Conservation (phyloP, 1,284 basidiomycete species). For the Stygiomarasmius scandens region DNA sequence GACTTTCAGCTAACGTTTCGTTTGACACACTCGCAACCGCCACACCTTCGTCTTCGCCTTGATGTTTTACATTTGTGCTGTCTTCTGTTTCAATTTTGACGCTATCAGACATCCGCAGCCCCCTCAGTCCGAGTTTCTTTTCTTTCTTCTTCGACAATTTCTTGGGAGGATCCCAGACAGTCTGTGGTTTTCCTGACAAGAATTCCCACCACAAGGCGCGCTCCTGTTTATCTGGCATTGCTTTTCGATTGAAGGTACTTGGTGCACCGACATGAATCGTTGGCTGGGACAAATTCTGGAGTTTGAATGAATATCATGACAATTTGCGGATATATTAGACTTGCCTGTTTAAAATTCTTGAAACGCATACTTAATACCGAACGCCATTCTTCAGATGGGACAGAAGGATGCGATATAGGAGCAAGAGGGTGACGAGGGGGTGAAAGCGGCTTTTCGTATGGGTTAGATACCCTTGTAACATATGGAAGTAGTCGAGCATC, state of each 20-base stretch:
- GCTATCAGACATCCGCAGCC: slow-evolving; percentile 40
- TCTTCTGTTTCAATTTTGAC: slow-evolving; percentile 23
- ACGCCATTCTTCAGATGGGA: slow-evolving; percentile 72
- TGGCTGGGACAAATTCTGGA: slow-evolving; percentile 66
- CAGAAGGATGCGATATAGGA: slow-evolving; percentile 28
- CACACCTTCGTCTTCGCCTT: slow-evolving; percentile 20
- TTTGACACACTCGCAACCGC: background rate
- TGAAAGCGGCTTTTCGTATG: slow-evolving; percentile 49
- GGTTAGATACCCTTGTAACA: slow-evolving; percentile 64
- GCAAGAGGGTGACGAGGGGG: slow-evolving; percentile 27
- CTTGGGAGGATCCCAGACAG: slow-evolving; percentile 64
- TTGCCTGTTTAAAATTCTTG: slow-evolving; percentile 65
- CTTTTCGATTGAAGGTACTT: slow-evolving; percentile 28
- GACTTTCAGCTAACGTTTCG: background rate
- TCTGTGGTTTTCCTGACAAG: slow-evolving; percentile 65
- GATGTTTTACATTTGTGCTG: slow-evolving; percentile 7
- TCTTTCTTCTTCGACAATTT: slow-evolving; percentile 37
- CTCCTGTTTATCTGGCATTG: slow-evolving; percentile 69
- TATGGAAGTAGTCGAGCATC: slow-evolving; percentile 66
- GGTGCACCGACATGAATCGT: slow-evolving; percentile 50
- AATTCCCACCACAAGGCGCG: slow-evolving; percentile 81
- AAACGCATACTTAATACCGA: slow-evolving; percentile 56
- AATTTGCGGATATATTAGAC: slow-evolving; percentile 10
- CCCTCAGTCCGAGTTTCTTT: slow-evolving; percentile 29
- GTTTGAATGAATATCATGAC: background rate